Conservation (phyloP, 31 red algal species). For the Odonthalia washingtoniensis region DNA sequence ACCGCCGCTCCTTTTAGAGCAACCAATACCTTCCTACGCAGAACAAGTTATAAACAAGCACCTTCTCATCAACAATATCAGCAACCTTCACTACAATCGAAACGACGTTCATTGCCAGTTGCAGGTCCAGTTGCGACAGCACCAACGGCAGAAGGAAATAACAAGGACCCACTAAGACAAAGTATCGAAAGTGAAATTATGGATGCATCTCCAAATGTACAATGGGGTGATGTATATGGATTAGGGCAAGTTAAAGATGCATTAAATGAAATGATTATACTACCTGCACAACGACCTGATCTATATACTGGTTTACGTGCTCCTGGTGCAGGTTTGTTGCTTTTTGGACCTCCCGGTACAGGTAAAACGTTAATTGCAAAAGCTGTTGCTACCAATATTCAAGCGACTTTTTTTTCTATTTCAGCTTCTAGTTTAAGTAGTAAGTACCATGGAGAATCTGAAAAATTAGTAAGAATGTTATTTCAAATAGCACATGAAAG, state of each 20-base stretch:
- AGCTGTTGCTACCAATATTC: slow-evolving; percentile 83
- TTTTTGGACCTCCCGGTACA: slow-evolving; percentile 98
- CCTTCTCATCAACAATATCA: neutral
- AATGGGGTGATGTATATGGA: slow-evolving; percentile 96
- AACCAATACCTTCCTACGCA: neutral
- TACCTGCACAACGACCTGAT: slow-evolving; percentile 92
- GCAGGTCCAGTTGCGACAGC: neutral
- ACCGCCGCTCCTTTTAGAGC: neutral
- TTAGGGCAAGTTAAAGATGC: slow-evolving; percentile 82
- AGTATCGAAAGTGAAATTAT: slow-evolving; percentile 61
- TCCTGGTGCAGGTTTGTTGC: slow-evolving; percentile 81
- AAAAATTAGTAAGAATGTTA: slow-evolving; percentile 78
- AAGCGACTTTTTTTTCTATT: slow-evolving; percentile 96
- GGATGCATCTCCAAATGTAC: slow-evolving; percentile 66
- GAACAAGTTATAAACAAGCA: neutral
- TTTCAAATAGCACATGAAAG: slow-evolving; percentile 82
- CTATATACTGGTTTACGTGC: slow-evolving; percentile 83
- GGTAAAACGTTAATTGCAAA: slow-evolving; percentile 97
- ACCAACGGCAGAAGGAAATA: neutral
- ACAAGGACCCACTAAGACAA: neutral
- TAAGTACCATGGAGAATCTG: slow-evolving; percentile 66
- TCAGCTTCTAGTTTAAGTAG: slow-evolving; percentile 55
- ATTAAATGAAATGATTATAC: slow-evolving; percentile 92
- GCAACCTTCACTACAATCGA: neutral
- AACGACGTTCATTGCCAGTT: neutral